Evolutionary conservation across 2,329 filamentous ascomycete genomes (phyloP), one percentile per base, ranked within the genome.

Genomic region (Xylariaceae sp.): DNA sequence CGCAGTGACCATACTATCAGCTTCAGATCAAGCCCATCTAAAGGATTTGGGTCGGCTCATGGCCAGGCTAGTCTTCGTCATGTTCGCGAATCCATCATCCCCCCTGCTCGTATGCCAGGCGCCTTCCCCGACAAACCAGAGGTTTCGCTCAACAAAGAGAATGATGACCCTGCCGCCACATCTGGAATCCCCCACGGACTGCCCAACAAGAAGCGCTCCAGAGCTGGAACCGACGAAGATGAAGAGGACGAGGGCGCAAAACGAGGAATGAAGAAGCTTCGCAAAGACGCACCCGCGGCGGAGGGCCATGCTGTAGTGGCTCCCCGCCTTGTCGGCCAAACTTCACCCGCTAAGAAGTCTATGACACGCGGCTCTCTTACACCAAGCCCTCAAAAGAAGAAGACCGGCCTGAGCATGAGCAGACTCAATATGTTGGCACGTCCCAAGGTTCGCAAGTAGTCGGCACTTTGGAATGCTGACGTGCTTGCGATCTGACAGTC

Each of bases 1-100:
- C 80, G 82, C 41, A 83, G 76, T 58, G 82, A 85, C 53, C 80
- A 83, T 57, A 85, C 81, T 2, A 85, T 86, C 59, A 69, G 73
- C 49, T 83, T 86, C 57, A 74, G 72, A 35, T 65, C 68, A 31
- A 66, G 68, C 41, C 74, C 77, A 2, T 66, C 72, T 1, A 66
- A 70, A 33, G 77, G 76, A 4, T 85, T 85, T 55, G 82, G 82
- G 36, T 70, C 72, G 9, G 77, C 75, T 22, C 71, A 75, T 1
- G 82, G 79, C n/a, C 81, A 85, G 59, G 69, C 79, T 5, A 84
- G 80, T 57, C 60, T 86, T 44, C 81, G 83, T 27, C 77, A 80
- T 38, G 80, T 86, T 33, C 76, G 80, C 15, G 65, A 71, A 22
- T 84, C 81, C 10, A 66, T 76, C 7, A 62, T 71, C 42, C 66